Base-by-base conservation (phyloP, 208 protist genomes). In the Acanthamoeba sp. region DNA sequence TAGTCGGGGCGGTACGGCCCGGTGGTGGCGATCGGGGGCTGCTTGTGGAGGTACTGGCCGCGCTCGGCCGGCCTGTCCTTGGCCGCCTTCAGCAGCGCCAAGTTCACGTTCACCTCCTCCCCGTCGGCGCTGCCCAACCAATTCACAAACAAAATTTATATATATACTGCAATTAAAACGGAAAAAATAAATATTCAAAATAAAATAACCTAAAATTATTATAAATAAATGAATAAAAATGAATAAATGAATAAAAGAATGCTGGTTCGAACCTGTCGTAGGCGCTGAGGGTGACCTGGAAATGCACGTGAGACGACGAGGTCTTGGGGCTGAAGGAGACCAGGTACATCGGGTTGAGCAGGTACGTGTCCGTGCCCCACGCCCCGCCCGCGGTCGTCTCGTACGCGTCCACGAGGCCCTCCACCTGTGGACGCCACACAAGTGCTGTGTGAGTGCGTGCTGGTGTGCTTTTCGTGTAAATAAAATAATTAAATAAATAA, bases 301-400 rank as follows among this genome's bases (percentile, higher is more conserved):
- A 91, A n/a, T 71, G 22, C 2, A 91, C 29, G 34, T 62, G 57
- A 6, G 42, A 7, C 14, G 34, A 2, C 5, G 22, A 10, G 27
- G 64, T 27, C 6, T n/a, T 0, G 0, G 12, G 57, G 14, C 29
- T 2, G 48, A 91, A 62, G 36, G 84, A 66, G 34, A 91, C 27
- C 22, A 91, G 32, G 59, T 91, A 91, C 84, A 91, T 91, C 24
- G 84, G 84, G 32, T 91, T 91, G 84, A 91, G 57, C 36, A 91
- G 32, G 38, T 66, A 91, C 22, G 73, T 84, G 73, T 52, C 42
- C 12, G 5, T 4, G 1, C 73, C 73, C 7, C 27, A 22, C 14
- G 73, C 12, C 27, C 73, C 73, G 40, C 73, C 73, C n/a, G 38
- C 73, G 4, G 73, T 84, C 27, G 73, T 91, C 3, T 52, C 52